Percentiles rank a stretch among this genome's conserved stretches.
These are phyloP conservation scores for Penicillium sp. DNA, from an alignment of 2,329 filamentous ascomycete species.

Conservation along the genomic window DNA sequence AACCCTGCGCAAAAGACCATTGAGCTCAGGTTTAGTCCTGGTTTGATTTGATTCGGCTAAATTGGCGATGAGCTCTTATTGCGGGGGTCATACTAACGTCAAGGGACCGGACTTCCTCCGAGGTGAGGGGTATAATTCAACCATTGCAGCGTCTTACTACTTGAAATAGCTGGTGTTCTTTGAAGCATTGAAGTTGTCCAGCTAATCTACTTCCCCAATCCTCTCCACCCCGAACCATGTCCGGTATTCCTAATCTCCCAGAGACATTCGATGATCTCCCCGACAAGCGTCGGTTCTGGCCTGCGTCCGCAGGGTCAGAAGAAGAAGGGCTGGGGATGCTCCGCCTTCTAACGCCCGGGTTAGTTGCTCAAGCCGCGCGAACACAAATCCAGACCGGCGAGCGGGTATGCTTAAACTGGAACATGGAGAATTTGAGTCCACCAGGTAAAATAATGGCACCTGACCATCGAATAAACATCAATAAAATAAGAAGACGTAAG, in stretches of 20 bases:
- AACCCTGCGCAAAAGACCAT: background rate
- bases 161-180: background rate
- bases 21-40: no score
- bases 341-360: constrained; percentile 45
- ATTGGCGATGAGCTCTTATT: background rate
- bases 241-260: constrained; percentile 19
- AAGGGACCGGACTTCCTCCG: constrained; percentile 15
- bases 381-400: constrained; percentile 47
- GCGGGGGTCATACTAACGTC: constrained; percentile 16
- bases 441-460: constrained; percentile 21
- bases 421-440: constrained; percentile 48
- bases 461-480: background rate
- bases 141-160: background rate
- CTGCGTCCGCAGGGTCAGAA: constrained; percentile 36
- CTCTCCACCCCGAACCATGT: constrained; percentile 14
- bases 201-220: background rate
- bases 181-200: background rate
- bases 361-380: constrained; percentile 44
- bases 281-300: constrained; percentile 45
- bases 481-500: no score
- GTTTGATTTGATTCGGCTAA: background rate
- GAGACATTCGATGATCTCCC: constrained; percentile 38
- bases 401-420: constrained; percentile 50
- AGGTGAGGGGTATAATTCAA: constrained; percentile 3
- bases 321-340: constrained; percentile 50